Evolutionary conservation across 2,329 filamentous ascomycete species (phyloP).

Genomic region (Capronia epimyces): DNA sequence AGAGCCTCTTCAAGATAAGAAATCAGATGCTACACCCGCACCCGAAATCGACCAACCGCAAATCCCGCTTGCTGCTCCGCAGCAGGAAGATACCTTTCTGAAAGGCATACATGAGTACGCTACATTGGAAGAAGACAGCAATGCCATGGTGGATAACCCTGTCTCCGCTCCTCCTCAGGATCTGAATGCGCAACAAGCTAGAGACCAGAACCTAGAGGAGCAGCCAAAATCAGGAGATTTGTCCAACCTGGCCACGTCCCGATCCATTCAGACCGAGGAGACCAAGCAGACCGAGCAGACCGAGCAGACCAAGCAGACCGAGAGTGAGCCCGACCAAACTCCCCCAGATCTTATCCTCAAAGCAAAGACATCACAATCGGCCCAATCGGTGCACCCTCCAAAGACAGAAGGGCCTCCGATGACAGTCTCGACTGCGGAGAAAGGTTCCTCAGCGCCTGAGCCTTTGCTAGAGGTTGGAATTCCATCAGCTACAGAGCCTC

Average conservation of each 20-base stretch:
- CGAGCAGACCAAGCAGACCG: neutral
- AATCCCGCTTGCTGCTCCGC: neutral
- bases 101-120: slow-evolving; percentile 44
- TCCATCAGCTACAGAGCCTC: neutral
- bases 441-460: too few relatives aligned
- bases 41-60: neutral
- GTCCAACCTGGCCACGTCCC: neutral
- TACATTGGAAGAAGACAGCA: slow-evolving; percentile 18
- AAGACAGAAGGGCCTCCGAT: neutral
- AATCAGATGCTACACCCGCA: neutral
- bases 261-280: neutral
- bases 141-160: slow-evolving; percentile 1
- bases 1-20: neutral
- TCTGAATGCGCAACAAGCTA: neutral
- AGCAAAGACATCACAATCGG: neutral
- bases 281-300: neutral
- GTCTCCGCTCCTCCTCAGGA: slow-evolving; percentile 2
- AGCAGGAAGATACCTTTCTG: slow-evolving; percentile 32
- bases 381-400: neutral
- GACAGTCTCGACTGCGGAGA: neutral
- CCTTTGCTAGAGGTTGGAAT: too few relatives aligned
- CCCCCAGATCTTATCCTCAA: slow-evolving; percentile 2
- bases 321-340: neutral
- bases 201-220: neutral
- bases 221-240: slow-evolving; percentile 1